Base-by-base conservation (phyloP, 2,329 filamentous ascomycete genomes). In the Neonectria punicea region DNA sequence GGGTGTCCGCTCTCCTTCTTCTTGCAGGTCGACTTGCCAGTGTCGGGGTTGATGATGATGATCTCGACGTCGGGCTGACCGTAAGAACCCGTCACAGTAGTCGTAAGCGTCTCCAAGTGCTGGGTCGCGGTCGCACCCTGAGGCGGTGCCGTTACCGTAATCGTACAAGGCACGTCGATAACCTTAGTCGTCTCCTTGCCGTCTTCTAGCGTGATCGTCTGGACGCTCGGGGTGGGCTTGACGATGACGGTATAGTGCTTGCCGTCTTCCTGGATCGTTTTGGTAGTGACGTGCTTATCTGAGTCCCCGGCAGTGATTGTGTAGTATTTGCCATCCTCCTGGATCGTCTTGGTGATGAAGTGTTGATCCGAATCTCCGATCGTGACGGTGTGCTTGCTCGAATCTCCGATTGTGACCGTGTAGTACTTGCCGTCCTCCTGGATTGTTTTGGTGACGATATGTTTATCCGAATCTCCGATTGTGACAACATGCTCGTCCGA, bases 41-140 rank as follows among this genome's bases (percentile, higher is more conserved):
- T 78, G 61, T 69, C 68, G 39, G 73, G 73, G 60, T 79, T 72
- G 53, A 77, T 74, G 46, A 78, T 69, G 63, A 73, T 74, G 46
- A 77, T 70, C 44, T 79, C 73, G 28, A 79, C 73, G 18, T 77
- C 75, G 16, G 49, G 51, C 57, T 75, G 58, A 14, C 66, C 69
- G 43, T 61, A 49, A 16, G 61, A 53, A 13, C 47, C 36, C 22
- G 43, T 58, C 8, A 73, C 69, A 9, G 71, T 74, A 30, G 71
- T 66, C 16, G 72, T 71, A 14, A 74, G 55, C 2, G 75, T 76
- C 28, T 72, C 66, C 25, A 62, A 64, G 16, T 54, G 32, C n/a
- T 63, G 41, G 1, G 66, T 54, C n/a, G 67, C 22, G 0, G 70
- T 72, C 20, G 64, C 58, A 14, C 32, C 28, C 25, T 67, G 62